These are phyloP conservation scores for Cochlearia excelsa DNA, from an alignment of 345 rosid species.

Conservation along the genomic window DNA sequence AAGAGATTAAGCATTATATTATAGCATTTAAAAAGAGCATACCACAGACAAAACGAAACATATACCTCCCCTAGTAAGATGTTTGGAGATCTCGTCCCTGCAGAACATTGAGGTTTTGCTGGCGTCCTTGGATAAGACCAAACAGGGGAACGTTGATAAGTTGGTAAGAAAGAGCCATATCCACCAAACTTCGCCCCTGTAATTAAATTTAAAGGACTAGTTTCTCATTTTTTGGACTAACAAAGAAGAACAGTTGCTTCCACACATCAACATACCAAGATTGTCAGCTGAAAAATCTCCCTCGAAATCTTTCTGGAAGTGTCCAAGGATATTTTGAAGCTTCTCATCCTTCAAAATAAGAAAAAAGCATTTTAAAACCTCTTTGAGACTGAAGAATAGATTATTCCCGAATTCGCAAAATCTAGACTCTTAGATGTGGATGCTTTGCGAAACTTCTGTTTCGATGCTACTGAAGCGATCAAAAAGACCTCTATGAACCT, in stretches of 20 bases:
- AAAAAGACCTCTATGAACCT: not conserved
- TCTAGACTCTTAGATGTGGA: not conserved
- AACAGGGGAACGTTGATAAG: constrained; percentile 75
- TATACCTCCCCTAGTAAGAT: constrained; percentile 62
- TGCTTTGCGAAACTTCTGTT: not conserved
- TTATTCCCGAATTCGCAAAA: not conserved
- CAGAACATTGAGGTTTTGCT: constrained; percentile 45
- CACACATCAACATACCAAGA: constrained; percentile 64
- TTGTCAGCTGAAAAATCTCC: constrained; percentile 94
- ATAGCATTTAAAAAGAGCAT: constrained; percentile 10
- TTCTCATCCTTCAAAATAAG: constrained; percentile 71
- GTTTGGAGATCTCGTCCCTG: constrained; percentile 58
- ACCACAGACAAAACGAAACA: constrained; percentile 1
- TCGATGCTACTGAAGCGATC: constrained; percentile 15
- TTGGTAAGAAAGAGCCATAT: constrained; percentile 91
- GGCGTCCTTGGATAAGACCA: constrained; percentile 61
- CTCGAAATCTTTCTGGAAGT: constrained; percentile 94
- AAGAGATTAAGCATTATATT: constrained; percentile 23
- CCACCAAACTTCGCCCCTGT: constrained; percentile 96
- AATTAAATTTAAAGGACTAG: constrained; percentile 33
- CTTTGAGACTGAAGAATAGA: not conserved
- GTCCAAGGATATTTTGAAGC: constrained; percentile 85
- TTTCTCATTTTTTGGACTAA: constrained; percentile 32
- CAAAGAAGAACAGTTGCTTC: constrained; percentile 35
- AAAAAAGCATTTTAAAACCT: not conserved